phyloP scores from a whole-genome alignment of 371 early-diverging fungal genomes.

The Blakeslea trispora region DNA sequence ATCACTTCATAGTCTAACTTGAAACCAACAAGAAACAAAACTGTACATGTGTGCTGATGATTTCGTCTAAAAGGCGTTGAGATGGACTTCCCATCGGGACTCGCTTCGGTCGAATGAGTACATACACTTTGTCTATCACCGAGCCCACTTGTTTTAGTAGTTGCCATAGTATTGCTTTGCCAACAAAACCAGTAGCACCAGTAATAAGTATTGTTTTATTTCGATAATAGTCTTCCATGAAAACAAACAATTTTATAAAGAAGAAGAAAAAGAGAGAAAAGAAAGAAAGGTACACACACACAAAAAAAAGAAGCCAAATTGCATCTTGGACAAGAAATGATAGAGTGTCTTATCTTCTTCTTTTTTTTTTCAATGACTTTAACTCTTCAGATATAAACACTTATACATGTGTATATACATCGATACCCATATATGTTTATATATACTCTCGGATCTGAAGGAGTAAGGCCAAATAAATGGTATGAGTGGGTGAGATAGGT shows the following conservation, averaged over 20 bases:
- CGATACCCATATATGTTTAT: no score
- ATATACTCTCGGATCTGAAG: no score
- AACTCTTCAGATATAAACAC: no score
- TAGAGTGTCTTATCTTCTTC: no score
- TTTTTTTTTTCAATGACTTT: no score
- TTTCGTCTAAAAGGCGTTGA: conserved; percentile 29
- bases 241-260: background rate
- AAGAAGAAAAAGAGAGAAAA: background rate
- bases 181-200: conserved; percentile 58
- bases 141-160: conserved; percentile 27
- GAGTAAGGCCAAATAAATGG: no score
- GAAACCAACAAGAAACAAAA: background rate
- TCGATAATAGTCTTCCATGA: conserved; percentile 20
- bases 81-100: conserved; percentile 27
- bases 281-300: background rate
- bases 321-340: no score
- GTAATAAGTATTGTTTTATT: conserved; percentile 46
- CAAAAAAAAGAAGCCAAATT: background rate
- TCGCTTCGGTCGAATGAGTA: conserved; percentile 33
- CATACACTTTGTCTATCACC: conserved; percentile 28
- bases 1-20: background rate
- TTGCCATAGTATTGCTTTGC: conserved; percentile 55
- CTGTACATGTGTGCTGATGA: conserved; percentile 26
- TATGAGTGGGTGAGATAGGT: no score
- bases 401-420: no score